Conservation (phyloP, 805 yeast species). For the Suhomyces tanzawaensis region DNA sequence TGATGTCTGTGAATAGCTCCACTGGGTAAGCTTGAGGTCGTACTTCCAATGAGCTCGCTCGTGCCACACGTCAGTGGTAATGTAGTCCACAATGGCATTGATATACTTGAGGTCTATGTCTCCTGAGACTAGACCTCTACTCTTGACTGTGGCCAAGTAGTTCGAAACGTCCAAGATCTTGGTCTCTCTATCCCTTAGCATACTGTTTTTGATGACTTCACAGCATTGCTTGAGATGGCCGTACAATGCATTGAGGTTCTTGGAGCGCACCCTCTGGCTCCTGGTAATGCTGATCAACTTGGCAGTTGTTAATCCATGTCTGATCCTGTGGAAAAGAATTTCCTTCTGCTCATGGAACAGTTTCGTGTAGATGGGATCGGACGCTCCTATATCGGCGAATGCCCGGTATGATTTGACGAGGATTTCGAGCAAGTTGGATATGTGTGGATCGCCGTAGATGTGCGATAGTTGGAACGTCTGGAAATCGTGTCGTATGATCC, state of each 20-base stretch:
- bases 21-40: constrained; percentile 11
- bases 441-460: constrained; percentile 17
- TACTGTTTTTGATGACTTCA: neutral
- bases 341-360: constrained; percentile 3
- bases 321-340: constrained; percentile 22
- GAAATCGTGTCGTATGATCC: constrained; percentile 17
- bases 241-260: constrained; percentile 11
- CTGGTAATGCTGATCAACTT: constrained; percentile 24
- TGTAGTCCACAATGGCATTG: constrained; percentile 27
- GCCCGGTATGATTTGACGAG: constrained; percentile 5
- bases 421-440: constrained; percentile 17
- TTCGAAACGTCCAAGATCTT: constrained; percentile 13
- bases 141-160: constrained; percentile 13
- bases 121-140: constrained; percentile 7
- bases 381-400: neutral
- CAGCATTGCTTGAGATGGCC: constrained; percentile 11
- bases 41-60: constrained; percentile 25
- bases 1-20: constrained; percentile 10
- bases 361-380: neutral
- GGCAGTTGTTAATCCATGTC: constrained; percentile 20
- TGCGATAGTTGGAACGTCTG: constrained; percentile 17
- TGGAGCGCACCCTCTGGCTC: constrained; percentile 18
- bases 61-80: constrained; percentile 14
- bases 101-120: constrained; percentile 17
- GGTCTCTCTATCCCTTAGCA: neutral